Percentiles rank a stretch among this genome's conserved stretches.
Evolutionary conservation across 805 yeast species (phyloP).

Genomic region (Pichia cabralensis): DNA sequence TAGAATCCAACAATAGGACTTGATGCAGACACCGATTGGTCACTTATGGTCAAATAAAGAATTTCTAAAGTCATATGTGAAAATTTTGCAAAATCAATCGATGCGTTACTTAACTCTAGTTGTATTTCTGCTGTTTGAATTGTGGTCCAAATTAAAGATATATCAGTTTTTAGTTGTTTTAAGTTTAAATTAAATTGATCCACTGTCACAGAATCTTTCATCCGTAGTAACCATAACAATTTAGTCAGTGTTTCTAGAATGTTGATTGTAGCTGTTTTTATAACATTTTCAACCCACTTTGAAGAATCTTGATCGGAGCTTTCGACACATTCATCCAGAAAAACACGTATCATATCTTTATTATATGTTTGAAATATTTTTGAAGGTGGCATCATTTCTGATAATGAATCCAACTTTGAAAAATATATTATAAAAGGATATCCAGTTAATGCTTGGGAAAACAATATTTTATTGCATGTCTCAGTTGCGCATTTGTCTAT

Average conservation of each 20-base stretch:
- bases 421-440: constrained; percentile 31
- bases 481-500: no score
- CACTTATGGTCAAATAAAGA: constrained; percentile 17
- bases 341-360: constrained; percentile 10
- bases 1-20: constrained; percentile 21
- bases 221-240: constrained; percentile 27
- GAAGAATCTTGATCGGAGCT: background rate
- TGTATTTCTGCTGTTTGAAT: constrained; percentile 24
- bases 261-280: constrained; percentile 28
- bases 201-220: constrained; percentile 5
- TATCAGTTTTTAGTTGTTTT: constrained; percentile 14
- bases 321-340: background rate
- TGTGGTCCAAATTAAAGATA: constrained; percentile 23
- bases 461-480: constrained; percentile 5
- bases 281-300: constrained; percentile 30
- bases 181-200: constrained; percentile 6
- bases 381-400: constrained; percentile 33
- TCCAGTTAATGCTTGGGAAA: constrained; percentile 28
- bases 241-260: constrained; percentile 31
- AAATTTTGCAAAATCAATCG: constrained; percentile 15
- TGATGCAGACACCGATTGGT: constrained; percentile 10
- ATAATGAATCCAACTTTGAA: constrained; percentile 23
- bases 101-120: constrained; percentile 8
- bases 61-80: constrained; percentile 22
- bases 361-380: constrained; percentile 25